Percentiles rank a stretch among this genome's conserved stretches.
These are phyloP conservation scores for Punctularia strigosozonata DNA, from an alignment of 768 basidiomycete species.

Conservation along the genomic window DNA sequence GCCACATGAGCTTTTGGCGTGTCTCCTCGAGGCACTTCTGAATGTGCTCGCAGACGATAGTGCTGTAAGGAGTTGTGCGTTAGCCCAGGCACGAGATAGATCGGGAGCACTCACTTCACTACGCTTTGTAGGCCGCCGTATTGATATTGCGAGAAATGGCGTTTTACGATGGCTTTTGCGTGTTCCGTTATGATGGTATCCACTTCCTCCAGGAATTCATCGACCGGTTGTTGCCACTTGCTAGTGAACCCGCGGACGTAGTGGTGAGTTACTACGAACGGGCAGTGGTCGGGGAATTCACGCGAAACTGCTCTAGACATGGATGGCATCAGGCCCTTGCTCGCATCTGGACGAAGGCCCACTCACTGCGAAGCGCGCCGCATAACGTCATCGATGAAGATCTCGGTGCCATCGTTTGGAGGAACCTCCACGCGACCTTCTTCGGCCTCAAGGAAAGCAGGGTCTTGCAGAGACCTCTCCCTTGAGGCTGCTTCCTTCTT, in stretches of 20 bases:
- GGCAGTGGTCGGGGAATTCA: slow-evolving; percentile 57
- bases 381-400: slow-evolving; percentile 45
- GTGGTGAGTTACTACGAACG: slow-evolving; percentile 42
- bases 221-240: slow-evolving; percentile 38
- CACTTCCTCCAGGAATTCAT: slow-evolving; percentile 29
- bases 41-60: slow-evolving; percentile 39
- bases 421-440: slow-evolving; percentile 2
- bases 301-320: slow-evolving; percentile 49
- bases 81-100: slow-evolving; percentile 5
- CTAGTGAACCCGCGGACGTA: slow-evolving; percentile 34
- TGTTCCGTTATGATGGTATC: slow-evolving; percentile 25
- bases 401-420: slow-evolving; percentile 8
- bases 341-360: background rate
- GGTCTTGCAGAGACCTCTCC: background rate
- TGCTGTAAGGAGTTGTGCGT: slow-evolving; percentile 18
- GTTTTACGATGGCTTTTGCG: slow-evolving; percentile 28
- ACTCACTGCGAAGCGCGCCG: slow-evolving; percentile 34
- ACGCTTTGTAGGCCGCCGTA: slow-evolving; percentile 40
- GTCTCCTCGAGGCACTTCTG: slow-evolving; percentile 28
- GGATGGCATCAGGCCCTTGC: background rate
- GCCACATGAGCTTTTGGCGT: slow-evolving; percentile 31
- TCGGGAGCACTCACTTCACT: slow-evolving; percentile 24
- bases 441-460: slow-evolving; percentile 12
- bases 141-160: slow-evolving; percentile 40
- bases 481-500: background rate